Base-by-base conservation (phyloP, 495 filamentous ascomycete genomes). In the Aspergillus affinis region DNA sequence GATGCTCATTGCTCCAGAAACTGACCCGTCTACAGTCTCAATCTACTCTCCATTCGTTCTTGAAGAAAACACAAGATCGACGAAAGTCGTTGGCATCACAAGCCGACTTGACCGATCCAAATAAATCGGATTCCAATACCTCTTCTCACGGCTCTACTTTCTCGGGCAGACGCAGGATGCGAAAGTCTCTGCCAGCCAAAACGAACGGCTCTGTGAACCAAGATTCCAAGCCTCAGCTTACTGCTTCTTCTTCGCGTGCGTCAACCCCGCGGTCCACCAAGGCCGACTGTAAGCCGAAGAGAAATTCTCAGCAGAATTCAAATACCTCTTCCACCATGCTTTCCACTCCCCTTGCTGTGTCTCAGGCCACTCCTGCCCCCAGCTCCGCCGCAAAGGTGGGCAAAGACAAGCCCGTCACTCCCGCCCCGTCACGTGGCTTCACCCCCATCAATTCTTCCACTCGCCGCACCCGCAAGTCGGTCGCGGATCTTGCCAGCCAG, bases 141-240 rank as follows among this genome's bases (percentile, higher is more conserved):
- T 54, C 49, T 19, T 55, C 41, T 20, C 57, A 60, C 57, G 48
- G 29, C 12, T 54, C 59, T 17, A 45, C 45, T 3, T 2, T 53
- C 3, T 59, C 62, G n/a, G 56, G 52, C 18, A 57, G 17, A 21
- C 61, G 57, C 29, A 56, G 58, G 49, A 49, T 57, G 21, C 51
- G 64, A 58, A 62, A 63, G 48, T 65, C 67, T 13, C 58, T 66
- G 50, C 51, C 62, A 26, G 61, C 62, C 15, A 65, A 65, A 23
- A 30, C 48, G 32, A 59, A 64, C 50, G 58, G 41, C 12, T 20
- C 53, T 36, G 56, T 13, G 19, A 63, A 29, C 60, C 48, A 19
- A 45, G 45, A 29, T 13, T 17, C 49, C 19, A 57, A 62, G 20
- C 30, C 55, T 20, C 44, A 58, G 44, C 44, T 19, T 18, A 41